These are phyloP conservation scores for Leccinum disarticulatum DNA, from an alignment of 768 basidiomycete species.

Conservation along the genomic window DNA sequence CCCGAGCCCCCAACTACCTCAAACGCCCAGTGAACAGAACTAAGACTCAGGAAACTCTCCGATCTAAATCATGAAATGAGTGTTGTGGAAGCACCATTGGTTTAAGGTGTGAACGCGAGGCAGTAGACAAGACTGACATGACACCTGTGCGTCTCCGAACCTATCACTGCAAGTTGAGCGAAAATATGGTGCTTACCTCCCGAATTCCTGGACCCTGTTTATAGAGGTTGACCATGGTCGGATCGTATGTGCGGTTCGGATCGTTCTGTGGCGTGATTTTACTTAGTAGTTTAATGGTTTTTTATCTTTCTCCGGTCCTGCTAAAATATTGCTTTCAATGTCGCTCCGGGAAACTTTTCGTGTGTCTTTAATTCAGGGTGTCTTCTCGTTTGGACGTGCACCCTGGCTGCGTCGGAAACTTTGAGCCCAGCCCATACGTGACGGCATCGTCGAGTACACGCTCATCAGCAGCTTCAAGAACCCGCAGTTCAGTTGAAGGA, in stretches of 20 bases:
- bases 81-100: not conserved
- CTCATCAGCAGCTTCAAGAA: slow-evolving; percentile 90
- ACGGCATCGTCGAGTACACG: slow-evolving; percentile 87
- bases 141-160: not conserved
- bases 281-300: no score
- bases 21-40: not conserved
- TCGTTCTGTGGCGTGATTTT: no score
- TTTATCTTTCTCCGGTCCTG: no score
- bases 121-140: not conserved
- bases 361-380: no score
- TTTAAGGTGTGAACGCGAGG: not conserved
- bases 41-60: not conserved
- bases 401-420: slow-evolving; percentile 93
- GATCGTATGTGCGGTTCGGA: no score
- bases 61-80: not conserved
- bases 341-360: no score
- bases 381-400: slow-evolving; percentile 54
- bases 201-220: no score
- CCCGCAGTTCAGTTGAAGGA: slow-evolving; percentile 70
- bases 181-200: no score
- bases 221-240: no score
- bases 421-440: slow-evolving; percentile 54
- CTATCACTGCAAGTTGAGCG: not conserved
- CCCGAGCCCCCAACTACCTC: not conserved
- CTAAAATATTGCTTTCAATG: no score